Evolutionary conservation across 148 eudicot genomes (phyloP).

Genomic region (Rhododendron williamsianum): DNA sequence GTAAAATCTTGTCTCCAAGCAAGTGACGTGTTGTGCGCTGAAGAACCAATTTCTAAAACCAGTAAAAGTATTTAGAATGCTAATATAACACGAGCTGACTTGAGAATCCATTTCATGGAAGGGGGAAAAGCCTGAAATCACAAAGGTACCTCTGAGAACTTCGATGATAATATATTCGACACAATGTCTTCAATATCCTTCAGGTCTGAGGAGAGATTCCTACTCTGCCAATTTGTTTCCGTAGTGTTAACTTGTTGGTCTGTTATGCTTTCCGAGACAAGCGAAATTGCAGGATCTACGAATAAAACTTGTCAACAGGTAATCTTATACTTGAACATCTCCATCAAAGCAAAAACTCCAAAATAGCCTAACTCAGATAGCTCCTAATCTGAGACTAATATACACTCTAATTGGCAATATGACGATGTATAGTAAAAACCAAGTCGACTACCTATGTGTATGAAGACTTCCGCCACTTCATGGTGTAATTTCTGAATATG

Average conservation of each 20-base stretch:
- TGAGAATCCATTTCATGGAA: neutral
- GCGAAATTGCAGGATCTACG: slow-evolving; percentile 67
- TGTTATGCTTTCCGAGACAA: slow-evolving; percentile 27
- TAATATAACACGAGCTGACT: neutral
- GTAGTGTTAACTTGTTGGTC: slow-evolving; percentile 20
- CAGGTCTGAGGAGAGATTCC: slow-evolving; percentile 26
- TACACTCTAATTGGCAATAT: neutral
- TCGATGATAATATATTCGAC: slow-evolving; percentile 43
- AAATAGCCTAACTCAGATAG: neutral
- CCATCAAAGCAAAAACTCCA: neutral
- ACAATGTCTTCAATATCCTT: slow-evolving; percentile 54
- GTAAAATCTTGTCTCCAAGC: slow-evolving; percentile 62
- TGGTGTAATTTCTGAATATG: slow-evolving; percentile 64
- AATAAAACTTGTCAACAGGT: neutral
- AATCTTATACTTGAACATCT: neutral
- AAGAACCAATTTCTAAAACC: slow-evolving; percentile 58
- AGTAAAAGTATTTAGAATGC: neutral
- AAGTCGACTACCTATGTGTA: slow-evolving; percentile 68
- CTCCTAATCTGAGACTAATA: neutral
- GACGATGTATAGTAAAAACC: neutral
- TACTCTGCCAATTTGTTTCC: slow-evolving; percentile 22
- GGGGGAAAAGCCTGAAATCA: neutral
- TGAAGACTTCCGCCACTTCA: slow-evolving; percentile 93
- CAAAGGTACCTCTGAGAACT: slow-evolving; percentile 56
- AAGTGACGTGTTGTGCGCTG: slow-evolving; percentile 64